Conservation (phyloP, 2,329 filamentous ascomycete species). For the Aspergillus bombycis region DNA sequence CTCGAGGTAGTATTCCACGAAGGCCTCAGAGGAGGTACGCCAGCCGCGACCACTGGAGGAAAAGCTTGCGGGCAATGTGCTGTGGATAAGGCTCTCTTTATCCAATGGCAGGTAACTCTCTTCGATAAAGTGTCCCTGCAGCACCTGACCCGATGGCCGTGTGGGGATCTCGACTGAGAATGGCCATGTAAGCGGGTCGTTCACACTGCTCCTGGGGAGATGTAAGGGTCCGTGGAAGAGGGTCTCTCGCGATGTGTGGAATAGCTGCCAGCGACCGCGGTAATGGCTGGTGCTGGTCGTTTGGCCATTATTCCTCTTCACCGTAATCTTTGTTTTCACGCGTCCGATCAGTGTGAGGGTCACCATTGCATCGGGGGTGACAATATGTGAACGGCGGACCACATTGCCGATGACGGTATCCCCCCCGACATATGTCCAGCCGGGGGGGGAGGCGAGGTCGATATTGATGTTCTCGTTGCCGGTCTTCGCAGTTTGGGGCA, state of each 20-base stretch:
- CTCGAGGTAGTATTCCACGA: constrained; percentile 43
- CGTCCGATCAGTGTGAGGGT: constrained; percentile 17
- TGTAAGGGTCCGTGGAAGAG: constrained; percentile 23
- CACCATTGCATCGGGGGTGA: constrained; percentile 21
- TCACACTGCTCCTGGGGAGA: constrained; percentile 9
- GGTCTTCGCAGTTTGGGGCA: not conserved
- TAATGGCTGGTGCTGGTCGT: constrained; percentile 8
- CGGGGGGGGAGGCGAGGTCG: constrained; percentile 20
- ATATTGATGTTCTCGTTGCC: constrained; percentile 5
- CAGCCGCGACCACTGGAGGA: not conserved
- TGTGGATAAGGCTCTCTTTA: constrained; percentile 6
- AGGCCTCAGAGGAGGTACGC: constrained; percentile 22
- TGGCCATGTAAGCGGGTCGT: constrained; percentile 19
- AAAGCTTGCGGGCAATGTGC: constrained; percentile 21
- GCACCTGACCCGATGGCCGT: not conserved
- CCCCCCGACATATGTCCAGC: constrained; percentile 19
- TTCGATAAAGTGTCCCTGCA: not conserved
- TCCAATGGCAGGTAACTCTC: constrained; percentile 20
- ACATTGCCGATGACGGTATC: constrained; percentile 26
- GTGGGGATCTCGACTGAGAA: constrained; percentile 20
- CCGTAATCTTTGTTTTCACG: constrained; percentile 19
- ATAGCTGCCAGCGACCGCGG: constrained; percentile 15
- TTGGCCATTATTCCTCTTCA: not conserved
- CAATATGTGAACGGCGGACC: constrained; percentile 18
- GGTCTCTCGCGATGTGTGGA: constrained; percentile 4